Percentiles rank a stretch among this genome's conserved stretches.
These are phyloP conservation scores for Anisodus tanguticus DNA, from an alignment of 257 asterid species.

Conservation along the genomic window DNA sequence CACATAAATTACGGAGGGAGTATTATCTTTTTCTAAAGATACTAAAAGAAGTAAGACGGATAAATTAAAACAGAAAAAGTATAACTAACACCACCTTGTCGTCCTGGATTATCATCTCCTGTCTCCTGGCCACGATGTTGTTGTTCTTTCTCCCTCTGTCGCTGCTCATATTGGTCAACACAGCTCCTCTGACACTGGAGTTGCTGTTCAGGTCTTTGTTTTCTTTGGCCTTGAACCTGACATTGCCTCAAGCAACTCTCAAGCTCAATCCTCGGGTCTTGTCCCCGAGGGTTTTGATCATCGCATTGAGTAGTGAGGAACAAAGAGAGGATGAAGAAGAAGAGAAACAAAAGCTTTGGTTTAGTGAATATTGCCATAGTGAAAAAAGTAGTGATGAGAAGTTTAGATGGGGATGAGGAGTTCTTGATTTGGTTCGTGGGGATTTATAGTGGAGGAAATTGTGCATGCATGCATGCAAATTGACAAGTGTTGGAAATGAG, in stretches of 20 bases:
- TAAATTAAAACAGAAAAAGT: too few species aligned
- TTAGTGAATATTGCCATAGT: not conserved
- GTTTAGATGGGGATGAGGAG: not conserved
- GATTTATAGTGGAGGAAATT: not conserved
- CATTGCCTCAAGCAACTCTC: constrained; percentile 34
- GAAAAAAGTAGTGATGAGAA: not conserved
- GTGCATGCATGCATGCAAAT: constrained; percentile 7
- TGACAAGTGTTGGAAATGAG: constrained; percentile 17
- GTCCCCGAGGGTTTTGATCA: constrained; percentile 14
- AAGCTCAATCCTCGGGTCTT: constrained; percentile 33
- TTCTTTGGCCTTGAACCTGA: not conserved
- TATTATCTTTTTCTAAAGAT: too few species aligned
- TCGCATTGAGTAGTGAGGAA: not conserved
- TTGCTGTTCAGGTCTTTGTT: constrained; percentile 12
- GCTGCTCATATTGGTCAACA: not conserved
- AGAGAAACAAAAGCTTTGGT: not conserved
- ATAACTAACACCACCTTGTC: not conserved
- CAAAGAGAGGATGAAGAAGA: constrained; percentile 10
- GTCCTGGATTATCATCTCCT: not conserved
- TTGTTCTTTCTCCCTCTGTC: not conserved
- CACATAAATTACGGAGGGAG: too few species aligned
- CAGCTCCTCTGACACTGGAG: not conserved
- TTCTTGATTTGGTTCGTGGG: not conserved
- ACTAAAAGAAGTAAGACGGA: not conserved
- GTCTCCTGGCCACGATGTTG: not conserved